Percentiles rank a stretch among this genome's conserved stretches.
Conservation (phyloP, 352 stramenopile species). For the Pythium phragmitis region DNA sequence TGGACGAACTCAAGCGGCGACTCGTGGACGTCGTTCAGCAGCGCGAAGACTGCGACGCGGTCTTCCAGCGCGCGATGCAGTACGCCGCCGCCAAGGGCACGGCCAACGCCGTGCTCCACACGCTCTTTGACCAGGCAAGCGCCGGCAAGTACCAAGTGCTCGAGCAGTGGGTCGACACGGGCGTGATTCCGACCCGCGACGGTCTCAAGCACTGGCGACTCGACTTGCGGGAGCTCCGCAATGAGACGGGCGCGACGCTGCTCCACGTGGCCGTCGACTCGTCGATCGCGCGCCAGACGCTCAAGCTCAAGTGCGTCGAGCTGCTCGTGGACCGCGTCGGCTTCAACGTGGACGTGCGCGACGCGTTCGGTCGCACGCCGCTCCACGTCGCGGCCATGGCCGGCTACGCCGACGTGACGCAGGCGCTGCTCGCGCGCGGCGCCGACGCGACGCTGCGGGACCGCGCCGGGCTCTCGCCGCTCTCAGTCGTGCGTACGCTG, state of each 20-base stretch:
- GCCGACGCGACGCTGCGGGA: slow-evolving; percentile 49
- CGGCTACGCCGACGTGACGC: slow-evolving; percentile 59
- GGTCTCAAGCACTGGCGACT: slow-evolving; percentile 71
- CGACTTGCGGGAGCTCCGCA: slow-evolving; percentile 56
- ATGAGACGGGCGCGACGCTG: slow-evolving; percentile 59
- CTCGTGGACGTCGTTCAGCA: slow-evolving; percentile 43
- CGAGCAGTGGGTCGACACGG: slow-evolving; percentile 59
- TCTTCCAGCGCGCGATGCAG: slow-evolving; percentile 53
- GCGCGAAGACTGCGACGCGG: slow-evolving; percentile 64
- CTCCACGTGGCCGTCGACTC: slow-evolving; percentile 70
- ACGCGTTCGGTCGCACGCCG: slow-evolving; percentile 71
- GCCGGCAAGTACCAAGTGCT: slow-evolving; percentile 54
- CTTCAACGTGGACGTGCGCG: slow-evolving; percentile 71
- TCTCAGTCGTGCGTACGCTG: slow-evolving; percentile 66
- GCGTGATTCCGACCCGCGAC: slow-evolving; percentile 75
- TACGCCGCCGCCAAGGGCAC: slow-evolving; percentile 70
- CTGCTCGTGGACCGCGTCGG: slow-evolving; percentile 64
- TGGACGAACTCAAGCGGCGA: slow-evolving; percentile 43
- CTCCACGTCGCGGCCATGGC: slow-evolving; percentile 74
- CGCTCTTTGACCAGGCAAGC: slow-evolving; percentile 74
- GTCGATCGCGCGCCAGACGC: slow-evolving; percentile 58
- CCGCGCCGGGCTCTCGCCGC: slow-evolving; percentile 58
- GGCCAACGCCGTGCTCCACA: slow-evolving; percentile 71
- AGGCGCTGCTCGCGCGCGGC: slow-evolving; percentile 48
- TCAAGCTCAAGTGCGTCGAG: slow-evolving; percentile 69